A percentile compares a stretch with the other conserved stretches of the same genome.
Conservation (phyloP, 2,329 filamentous ascomycete species). For the Beauveria caledonica region DNA sequence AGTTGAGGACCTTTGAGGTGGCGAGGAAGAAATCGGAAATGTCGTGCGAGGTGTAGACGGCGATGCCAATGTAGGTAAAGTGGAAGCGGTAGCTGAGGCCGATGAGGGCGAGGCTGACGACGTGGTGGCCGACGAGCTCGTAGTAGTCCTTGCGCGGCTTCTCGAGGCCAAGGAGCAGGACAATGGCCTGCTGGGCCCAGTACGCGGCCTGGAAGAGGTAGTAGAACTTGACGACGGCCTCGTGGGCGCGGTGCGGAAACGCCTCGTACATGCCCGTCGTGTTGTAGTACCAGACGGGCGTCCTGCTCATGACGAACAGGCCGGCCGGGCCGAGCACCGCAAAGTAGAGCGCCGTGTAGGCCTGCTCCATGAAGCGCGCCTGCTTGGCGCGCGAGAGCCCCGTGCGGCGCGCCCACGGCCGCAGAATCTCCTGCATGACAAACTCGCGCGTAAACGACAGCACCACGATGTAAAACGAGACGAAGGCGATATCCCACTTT, state of each 20-base stretch:
- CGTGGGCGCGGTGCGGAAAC: constrained; percentile 77
- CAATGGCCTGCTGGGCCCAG: constrained; percentile 91
- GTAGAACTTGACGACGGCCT: constrained; percentile 83
- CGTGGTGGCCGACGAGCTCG: constrained; percentile 84
- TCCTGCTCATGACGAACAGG: constrained; percentile 81
- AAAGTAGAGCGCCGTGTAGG: constrained; percentile 91
- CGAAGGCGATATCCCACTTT: constrained; percentile 76
- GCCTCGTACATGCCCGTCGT: constrained; percentile 81
- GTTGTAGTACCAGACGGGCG: constrained; percentile 96
- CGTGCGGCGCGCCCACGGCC: constrained; percentile 61
- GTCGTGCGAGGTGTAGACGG: constrained; percentile 91
- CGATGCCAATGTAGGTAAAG: constrained; percentile 89
- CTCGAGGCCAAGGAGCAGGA: constrained; percentile 78
- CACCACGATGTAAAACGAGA: constrained; percentile 81
- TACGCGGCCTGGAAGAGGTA: constrained; percentile 92
- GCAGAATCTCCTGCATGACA: constrained; percentile 83
- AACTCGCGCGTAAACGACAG: constrained; percentile 93
- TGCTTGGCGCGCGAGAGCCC: constrained; percentile 75
- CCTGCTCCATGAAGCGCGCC: constrained; percentile 89
- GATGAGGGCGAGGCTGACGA: constrained; percentile 80
- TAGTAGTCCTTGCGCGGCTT: constrained; percentile 93
- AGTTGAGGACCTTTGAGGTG: constrained; percentile 86
- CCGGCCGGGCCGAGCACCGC: constrained; percentile 72
- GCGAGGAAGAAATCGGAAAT: constrained; percentile 94
- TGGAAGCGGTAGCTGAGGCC: constrained; percentile 87